phyloP scores from a whole-genome alignment of 2,329 filamentous ascomycete genomes.

The Cytospora paraplurivora region DNA sequence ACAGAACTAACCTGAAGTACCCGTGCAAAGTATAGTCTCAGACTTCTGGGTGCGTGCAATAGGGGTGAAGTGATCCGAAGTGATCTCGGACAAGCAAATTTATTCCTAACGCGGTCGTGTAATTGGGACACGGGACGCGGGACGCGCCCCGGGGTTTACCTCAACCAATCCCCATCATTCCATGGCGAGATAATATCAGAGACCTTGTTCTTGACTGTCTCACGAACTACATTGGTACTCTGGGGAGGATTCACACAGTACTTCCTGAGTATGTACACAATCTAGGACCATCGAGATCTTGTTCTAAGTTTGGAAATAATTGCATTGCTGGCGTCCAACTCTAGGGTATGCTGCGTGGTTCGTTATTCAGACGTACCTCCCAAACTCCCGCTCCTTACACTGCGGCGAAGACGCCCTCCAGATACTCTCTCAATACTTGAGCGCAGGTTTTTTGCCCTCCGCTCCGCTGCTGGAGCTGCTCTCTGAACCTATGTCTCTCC shows the following conservation, averaged over 20 bases:
- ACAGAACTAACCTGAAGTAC: background rate
- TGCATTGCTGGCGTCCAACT: slow-evolving; percentile 1
- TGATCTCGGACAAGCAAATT: background rate
- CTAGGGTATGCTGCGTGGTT: background rate
- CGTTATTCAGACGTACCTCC: background rate
- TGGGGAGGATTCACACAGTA: too few species aligned
- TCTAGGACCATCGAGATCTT: too few species aligned
- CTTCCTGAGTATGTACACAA: too few species aligned
- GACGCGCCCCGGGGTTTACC: background rate
- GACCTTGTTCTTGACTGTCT: too few species aligned
- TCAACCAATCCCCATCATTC: background rate
- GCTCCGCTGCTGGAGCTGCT: slow-evolving; percentile 23
- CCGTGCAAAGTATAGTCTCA: slow-evolving; percentile 4
- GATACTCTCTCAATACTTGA: slow-evolving; percentile 23
- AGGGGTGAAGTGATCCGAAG: background rate
- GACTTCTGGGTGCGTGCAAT: background rate
- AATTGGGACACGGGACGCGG: background rate
- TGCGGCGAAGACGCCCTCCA: background rate
- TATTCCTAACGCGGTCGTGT: slow-evolving; percentile 2
- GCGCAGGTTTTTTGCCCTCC: slow-evolving; percentile 24
- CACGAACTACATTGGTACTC: too few species aligned
- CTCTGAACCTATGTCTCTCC: slow-evolving; percentile 34
- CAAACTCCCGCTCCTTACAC: background rate
- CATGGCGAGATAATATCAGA: too few species aligned
- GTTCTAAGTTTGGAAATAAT: background rate